These are phyloP conservation scores for Tilletiopsis washingtonensis DNA, from an alignment of 1,284 basidiomycete genomes.

Conservation along the genomic window DNA sequence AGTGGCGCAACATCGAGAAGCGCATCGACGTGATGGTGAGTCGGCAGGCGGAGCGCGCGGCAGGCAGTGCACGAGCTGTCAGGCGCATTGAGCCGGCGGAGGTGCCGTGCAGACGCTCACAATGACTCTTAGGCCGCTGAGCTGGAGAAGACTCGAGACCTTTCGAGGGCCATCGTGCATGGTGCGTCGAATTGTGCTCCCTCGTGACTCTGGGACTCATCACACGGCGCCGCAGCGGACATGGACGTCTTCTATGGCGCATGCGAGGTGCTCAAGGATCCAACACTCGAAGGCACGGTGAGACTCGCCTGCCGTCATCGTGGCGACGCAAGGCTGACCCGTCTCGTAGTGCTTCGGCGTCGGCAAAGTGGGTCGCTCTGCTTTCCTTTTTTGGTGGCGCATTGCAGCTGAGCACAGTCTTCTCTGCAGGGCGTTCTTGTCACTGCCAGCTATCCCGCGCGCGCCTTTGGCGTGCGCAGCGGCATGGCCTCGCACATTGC, in stretches of 20 bases:
- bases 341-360: constrained; percentile 37
- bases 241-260: constrained; percentile 44
- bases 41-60: no score
- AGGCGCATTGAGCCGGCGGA: neutral
- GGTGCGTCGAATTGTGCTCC: constrained; percentile 50
- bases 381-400: no score
- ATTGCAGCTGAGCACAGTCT: no score
- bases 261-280: constrained; percentile 64
- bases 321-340: neutral
- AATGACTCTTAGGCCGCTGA: constrained; percentile 54
- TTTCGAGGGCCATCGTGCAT: constrained; percentile 75
- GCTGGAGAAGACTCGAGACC: constrained; percentile 68
- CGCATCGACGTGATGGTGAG: constrained; percentile 22
- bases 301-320: no score
- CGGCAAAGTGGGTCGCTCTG: no score
- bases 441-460: constrained; percentile 40
- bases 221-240: neutral
- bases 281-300: constrained; percentile 59
- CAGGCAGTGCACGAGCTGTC: neutral
- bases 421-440: constrained; percentile 38
- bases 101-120: neutral
- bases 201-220: neutral
- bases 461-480: constrained; percentile 62
- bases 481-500: constrained; percentile 70
- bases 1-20: constrained; percentile 23